Conservation (phyloP, 768 basidiomycete species). For the Rhodotorula taiwanensis region DNA sequence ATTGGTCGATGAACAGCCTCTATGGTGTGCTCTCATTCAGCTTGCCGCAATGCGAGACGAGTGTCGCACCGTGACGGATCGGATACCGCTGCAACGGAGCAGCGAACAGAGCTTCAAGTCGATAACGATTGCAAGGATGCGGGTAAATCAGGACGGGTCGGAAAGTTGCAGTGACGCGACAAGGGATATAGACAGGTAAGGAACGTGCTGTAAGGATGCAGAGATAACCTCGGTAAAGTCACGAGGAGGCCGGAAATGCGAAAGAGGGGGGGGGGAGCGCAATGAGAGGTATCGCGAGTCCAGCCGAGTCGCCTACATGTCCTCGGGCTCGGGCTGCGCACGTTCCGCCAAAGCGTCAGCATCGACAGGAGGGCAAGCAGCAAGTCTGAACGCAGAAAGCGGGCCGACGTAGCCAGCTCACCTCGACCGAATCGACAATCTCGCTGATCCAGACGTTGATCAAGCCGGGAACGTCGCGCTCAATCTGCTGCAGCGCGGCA, state of each 20-base stretch:
- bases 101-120: no score
- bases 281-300: background rate
- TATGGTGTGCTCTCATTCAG: no score
- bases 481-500: constrained; percentile 88
- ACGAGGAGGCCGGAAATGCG: no score
- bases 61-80: no score
- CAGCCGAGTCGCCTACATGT: no score
- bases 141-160: no score
- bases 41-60: no score
- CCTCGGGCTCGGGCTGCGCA: no score
- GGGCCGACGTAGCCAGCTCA: background rate
- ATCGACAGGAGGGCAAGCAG: background rate
- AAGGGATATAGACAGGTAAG: background rate
- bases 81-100: no score
- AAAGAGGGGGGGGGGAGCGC: background rate
- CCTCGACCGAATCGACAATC: constrained; percentile 33
- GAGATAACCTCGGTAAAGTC: constrained; percentile 7
- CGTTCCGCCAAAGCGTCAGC: background rate
- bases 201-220: background rate
- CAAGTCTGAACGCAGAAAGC: background rate
- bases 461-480: constrained; percentile 89
- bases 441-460: constrained; percentile 61
- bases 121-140: no score
- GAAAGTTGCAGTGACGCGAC: no score
- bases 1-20: no score